Evolutionary conservation across 2,329 filamentous ascomycete species (phyloP).

Genomic region (Neonectria punicea): DNA sequence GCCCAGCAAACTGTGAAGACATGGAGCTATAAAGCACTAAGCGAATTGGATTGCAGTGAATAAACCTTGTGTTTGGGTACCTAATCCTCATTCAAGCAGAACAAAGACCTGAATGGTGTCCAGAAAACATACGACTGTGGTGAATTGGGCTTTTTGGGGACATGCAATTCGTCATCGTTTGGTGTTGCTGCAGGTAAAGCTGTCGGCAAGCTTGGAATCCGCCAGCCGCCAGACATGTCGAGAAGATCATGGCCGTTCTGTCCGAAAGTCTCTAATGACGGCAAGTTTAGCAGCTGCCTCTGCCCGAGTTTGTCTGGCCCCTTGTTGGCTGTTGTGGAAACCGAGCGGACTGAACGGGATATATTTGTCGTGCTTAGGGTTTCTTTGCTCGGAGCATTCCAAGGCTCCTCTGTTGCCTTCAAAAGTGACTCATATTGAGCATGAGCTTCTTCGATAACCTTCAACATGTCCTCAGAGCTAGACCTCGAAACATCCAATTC

Average conservation of each 20-base stretch:
- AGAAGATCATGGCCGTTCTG: neutral
- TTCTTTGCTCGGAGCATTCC: neutral
- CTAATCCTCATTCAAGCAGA: neutral
- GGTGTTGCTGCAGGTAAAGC: neutral
- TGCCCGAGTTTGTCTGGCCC: neutral
- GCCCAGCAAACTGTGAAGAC: slow-evolving; percentile 19
- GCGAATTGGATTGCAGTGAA: neutral
- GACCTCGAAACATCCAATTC: too few species aligned
- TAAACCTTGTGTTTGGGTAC: neutral
- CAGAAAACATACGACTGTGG: neutral
- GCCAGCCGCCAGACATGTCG: neutral
- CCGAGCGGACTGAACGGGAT: neutral
- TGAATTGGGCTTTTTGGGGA: neutral
- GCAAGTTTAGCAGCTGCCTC: too few species aligned
- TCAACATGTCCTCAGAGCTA: too few species aligned
- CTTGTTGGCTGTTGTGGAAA: neutral
- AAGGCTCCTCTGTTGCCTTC: neutral
- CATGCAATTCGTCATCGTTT: neutral
- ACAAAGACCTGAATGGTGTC: neutral
- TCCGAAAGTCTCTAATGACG: too few species aligned
- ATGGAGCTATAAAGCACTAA: neutral
- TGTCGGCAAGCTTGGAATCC: neutral
- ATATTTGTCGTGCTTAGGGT: neutral
- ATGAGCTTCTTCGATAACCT: neutral
- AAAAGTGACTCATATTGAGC: neutral